Evolutionary conservation across 1,284 basidiomycete species (phyloP).

Genomic region (Trichosporon coremiiforme): DNA sequence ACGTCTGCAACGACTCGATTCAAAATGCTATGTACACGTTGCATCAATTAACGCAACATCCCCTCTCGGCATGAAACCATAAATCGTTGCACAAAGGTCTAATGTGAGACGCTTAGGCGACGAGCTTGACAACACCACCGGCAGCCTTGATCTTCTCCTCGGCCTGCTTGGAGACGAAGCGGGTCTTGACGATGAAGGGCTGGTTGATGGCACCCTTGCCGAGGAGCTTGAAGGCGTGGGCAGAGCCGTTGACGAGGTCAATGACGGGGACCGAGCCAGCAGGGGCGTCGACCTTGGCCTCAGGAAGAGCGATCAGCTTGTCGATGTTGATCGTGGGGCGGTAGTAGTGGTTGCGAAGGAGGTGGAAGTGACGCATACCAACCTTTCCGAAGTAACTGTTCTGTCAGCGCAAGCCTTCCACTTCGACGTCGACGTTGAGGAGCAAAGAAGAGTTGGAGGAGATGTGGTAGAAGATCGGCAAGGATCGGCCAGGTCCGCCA

Average conservation of each 20-base stretch:
- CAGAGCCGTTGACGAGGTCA: constrained; percentile 68
- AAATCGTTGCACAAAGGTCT: background rate
- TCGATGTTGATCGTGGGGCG: constrained; percentile 96
- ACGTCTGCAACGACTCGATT: background rate
- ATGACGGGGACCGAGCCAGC: constrained; percentile 78
- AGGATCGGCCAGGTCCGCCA: too few species aligned
- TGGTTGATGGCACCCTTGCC: constrained; percentile 56
- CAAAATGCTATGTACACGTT: constrained; percentile 18
- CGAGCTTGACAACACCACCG: constrained; percentile 85
- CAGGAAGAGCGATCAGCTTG: constrained; percentile 61
- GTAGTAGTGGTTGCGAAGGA: constrained; percentile 88
- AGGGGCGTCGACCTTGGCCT: constrained; percentile 56
- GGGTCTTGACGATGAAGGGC: constrained; percentile 94
- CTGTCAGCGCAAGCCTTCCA: constrained; percentile 24
- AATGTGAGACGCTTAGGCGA: constrained; percentile 64
- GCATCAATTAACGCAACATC: constrained; percentile 8
- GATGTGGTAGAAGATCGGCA: too few species aligned
- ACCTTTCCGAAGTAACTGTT: constrained; percentile 72
- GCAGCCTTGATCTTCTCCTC: constrained; percentile 82
- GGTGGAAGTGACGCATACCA: constrained; percentile 98
- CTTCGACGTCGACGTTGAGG: too few species aligned
- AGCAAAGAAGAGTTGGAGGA: too few species aligned
- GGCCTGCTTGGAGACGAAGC: constrained; percentile 83
- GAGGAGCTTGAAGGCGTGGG: constrained; percentile 85
- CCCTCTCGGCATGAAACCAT: constrained; percentile 17